These are phyloP conservation scores for Crithidia mellificae DNA, from an alignment of 208 protist genomes.

Conservation along the genomic window DNA sequence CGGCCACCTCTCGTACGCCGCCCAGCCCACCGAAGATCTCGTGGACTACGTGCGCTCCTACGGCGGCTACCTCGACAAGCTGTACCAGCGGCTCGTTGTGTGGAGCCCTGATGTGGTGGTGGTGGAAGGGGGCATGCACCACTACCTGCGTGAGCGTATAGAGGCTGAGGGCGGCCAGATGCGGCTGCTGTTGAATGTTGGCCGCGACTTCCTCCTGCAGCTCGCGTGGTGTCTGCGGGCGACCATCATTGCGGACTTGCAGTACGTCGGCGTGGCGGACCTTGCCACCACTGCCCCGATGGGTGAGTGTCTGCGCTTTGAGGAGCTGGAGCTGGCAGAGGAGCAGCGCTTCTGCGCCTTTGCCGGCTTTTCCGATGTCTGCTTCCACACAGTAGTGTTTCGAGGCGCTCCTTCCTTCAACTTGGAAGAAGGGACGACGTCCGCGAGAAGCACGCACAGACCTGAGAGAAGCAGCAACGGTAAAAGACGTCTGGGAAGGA, in stretches of 20 bases:
- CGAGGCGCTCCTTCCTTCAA: too few species aligned
- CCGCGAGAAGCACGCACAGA: neutral
- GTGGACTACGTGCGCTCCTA: slow-evolving; percentile 63
- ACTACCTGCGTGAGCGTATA: slow-evolving; percentile 67
- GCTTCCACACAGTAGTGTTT: slow-evolving; percentile 35
- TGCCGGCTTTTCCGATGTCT: slow-evolving; percentile 18
- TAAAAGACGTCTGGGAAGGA: neutral
- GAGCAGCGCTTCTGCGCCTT: slow-evolving; percentile 30
- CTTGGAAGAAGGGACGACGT: too few species aligned
- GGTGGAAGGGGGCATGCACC: slow-evolving; percentile 76
- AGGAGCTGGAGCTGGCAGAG: slow-evolving; percentile 42
- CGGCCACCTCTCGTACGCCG: slow-evolving; percentile 51
- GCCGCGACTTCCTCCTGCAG: slow-evolving; percentile 36
- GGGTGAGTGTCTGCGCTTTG: slow-evolving; percentile 49
- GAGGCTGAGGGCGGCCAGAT: slow-evolving; percentile 38
- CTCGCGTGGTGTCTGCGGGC: slow-evolving; percentile 56
- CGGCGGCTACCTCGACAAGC: slow-evolving; percentile 66
- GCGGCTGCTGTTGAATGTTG: slow-evolving; percentile 63
- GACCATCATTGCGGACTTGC: slow-evolving; percentile 56
- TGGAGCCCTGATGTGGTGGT: slow-evolving; percentile 73
- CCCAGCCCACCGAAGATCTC: slow-evolving; percentile 39
- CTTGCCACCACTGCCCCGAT: slow-evolving; percentile 37
- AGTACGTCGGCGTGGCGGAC: slow-evolving; percentile 60
- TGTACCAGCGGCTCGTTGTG: slow-evolving; percentile 66
- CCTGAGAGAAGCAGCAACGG: neutral